Percentiles rank a stretch among this genome's conserved stretches.
phyloP scores from a whole-genome alignment of 1,139 yeast genomes.

The Sugiyamaella xylanicola region DNA sequence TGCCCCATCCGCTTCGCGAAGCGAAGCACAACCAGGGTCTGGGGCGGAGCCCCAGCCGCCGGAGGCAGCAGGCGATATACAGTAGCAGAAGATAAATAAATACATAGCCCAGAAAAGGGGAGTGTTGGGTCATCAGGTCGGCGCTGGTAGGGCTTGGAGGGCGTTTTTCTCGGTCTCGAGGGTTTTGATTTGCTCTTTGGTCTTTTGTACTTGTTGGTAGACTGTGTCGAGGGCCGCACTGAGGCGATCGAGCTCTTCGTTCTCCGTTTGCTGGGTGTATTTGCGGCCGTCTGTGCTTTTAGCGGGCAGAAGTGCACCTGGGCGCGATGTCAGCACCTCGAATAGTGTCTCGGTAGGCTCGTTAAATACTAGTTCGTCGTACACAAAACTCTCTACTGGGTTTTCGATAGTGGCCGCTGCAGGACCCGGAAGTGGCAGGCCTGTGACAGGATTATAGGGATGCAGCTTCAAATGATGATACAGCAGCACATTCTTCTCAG shows the following conservation, averaged over 20 bases:
- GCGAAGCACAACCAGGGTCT: constrained; percentile 8
- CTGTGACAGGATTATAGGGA: constrained; percentile 62
- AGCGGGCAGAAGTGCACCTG: constrained; percentile 73
- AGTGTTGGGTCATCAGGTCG: neutral
- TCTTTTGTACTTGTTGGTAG: constrained; percentile 42
- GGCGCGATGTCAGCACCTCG: constrained; percentile 70
- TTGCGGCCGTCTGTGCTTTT: constrained; percentile 50
- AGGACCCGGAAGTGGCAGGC: constrained; percentile 20
- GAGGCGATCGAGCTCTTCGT: constrained; percentile 75
- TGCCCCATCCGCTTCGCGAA: no score
- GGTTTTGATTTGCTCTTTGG: constrained; percentile 37
- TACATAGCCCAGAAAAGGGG: neutral
- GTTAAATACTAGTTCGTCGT: constrained; percentile 90
- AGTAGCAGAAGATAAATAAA: neutral
- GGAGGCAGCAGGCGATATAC: constrained; percentile 4
- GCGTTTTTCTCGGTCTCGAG: constrained; percentile 38
- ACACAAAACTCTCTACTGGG: constrained; percentile 66
- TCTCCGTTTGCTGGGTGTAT: constrained; percentile 62
- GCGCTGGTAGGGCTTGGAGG: constrained; percentile 3
- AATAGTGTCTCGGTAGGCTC: constrained; percentile 94
- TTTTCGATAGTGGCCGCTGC: constrained; percentile 18
- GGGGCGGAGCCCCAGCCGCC: constrained; percentile 6
- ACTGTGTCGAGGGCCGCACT: constrained; percentile 68
- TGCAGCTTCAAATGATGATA: constrained; percentile 91
- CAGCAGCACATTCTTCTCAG: constrained; percentile 82